These are phyloP conservation scores for Candida gorgasii DNA, from an alignment of 805 yeast species.

Conservation along the genomic window DNA sequence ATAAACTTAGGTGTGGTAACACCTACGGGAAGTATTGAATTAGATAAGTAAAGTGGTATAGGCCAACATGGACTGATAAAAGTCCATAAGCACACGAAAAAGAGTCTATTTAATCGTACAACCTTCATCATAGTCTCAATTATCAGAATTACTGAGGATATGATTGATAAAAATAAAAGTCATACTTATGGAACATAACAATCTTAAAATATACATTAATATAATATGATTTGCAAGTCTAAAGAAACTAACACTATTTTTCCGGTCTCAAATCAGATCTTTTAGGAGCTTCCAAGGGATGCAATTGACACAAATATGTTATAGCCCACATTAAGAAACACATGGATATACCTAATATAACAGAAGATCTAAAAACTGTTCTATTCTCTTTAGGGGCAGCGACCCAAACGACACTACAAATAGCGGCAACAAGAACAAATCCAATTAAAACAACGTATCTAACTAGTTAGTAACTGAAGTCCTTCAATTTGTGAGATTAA, in stretches of 20 bases:
- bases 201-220: background rate
- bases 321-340: constrained; percentile 91
- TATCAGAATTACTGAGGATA: too few relatives aligned
- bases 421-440: constrained; percentile 55
- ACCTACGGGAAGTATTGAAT: too few relatives aligned
- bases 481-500: background rate
- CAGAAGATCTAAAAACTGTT: constrained; percentile 48
- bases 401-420: constrained; percentile 74
- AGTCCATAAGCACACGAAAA: too few relatives aligned
- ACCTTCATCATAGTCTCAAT: too few relatives aligned
- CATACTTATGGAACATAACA: background rate
- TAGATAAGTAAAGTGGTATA: too few relatives aligned
- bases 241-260: constrained; percentile 12
- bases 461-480: constrained; percentile 18
- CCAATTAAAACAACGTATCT: constrained; percentile 74
- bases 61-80: too few relatives aligned
- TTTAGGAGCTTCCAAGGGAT: constrained; percentile 88
- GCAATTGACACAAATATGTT: constrained; percentile 83
- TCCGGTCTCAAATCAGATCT: constrained; percentile 91
- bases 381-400: constrained; percentile 79
- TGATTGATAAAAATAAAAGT: too few relatives aligned
- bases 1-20: too few relatives aligned
- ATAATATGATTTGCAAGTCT: too few relatives aligned
- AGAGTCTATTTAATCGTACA: too few relatives aligned
- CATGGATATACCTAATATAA: constrained; percentile 68